Conservation (phyloP, 2,329 filamentous ascomycete species). For the Xylaria sp. region DNA sequence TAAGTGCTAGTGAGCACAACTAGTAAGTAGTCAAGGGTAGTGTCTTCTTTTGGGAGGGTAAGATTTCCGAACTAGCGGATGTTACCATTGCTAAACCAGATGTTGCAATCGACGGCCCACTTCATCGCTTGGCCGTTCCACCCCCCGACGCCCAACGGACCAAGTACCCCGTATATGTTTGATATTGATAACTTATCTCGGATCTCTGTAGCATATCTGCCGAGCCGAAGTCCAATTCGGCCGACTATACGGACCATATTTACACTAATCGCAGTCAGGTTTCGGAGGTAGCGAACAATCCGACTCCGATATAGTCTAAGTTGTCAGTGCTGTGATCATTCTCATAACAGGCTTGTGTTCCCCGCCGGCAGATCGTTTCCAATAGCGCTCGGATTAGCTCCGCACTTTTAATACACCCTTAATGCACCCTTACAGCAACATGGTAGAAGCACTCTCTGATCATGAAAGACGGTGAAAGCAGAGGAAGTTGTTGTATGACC, state of each 20-base stretch:
- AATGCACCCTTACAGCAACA: background rate
- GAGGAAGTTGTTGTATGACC: background rate
- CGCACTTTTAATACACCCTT: background rate
- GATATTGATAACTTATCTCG: background rate
- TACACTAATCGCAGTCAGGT: background rate
- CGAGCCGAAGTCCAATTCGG: slow-evolving; percentile 11
- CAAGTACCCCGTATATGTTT: no score
- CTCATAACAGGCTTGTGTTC: background rate
- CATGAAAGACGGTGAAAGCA: background rate
- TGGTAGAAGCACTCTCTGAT: background rate
- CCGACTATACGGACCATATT: slow-evolving; percentile 7
- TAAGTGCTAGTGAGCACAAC: background rate
- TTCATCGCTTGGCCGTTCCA: slow-evolving; percentile 2
- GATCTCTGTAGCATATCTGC: background rate
- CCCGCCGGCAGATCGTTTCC: background rate
- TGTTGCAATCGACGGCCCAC: slow-evolving; percentile 33
- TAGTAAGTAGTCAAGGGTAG: no score
- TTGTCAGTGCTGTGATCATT: background rate
- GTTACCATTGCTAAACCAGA: slow-evolving; percentile 26
- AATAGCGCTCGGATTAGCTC: background rate
- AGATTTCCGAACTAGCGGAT: slow-evolving; percentile 15
- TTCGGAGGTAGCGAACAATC: slow-evolving; percentile 10
- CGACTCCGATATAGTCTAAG: slow-evolving; percentile 15
- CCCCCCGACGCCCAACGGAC: background rate
- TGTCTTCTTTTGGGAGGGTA: background rate